Evolutionary conservation across 306 rosid species (phyloP), one percentile per base, ranked within the genome.

Genomic region (Ormosia emarginata): DNA sequence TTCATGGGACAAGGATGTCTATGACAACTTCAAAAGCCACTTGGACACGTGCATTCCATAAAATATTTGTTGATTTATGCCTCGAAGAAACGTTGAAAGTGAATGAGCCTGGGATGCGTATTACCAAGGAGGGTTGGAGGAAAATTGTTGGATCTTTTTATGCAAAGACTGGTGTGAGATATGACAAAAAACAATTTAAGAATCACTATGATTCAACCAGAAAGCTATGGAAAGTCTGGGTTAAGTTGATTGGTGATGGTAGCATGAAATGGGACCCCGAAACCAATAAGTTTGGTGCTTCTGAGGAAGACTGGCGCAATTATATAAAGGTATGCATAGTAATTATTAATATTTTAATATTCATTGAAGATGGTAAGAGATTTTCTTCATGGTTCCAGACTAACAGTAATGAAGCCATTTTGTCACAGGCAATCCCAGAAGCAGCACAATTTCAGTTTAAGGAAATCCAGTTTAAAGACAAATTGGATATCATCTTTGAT

Each of bases 111-210:
- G 88, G 88, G 49, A 77, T 92, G 8, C 91, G 82, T 83, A 87
- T 92, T 79, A 88, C 80, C 37, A 87, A 87, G 84, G 88, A 84
- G 81, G 97, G 94, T 41, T 90, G 92, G 97, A 82, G 58, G 71
- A 90, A 88, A 37, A 68, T 92, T 2, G 64, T 85, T n/a, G 84
- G 72, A 72, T 86, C 84, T 43, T 90, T 90, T 67, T 71, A 74
- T 50, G 81, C 88, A 61, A 83, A 75, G 84, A 82, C 87, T 33
- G 92, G 97, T 87, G 41, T 78, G 79, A 88, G 83, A 70, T 87
- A 92, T 66, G 85, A 74, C 67, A 87, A 78, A 77, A 87, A 13
- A 15, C 92, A 90, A 81, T 10, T 90, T 80, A 92, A 90, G 85
- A 92, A 92, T 81, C 94, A 88, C 37, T 90, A 83, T 88, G 89